Evolutionary conservation across 225 moss, liverwort and hornwort species (phyloP).

Genomic region (Antitrichia curtipendula): DNA sequence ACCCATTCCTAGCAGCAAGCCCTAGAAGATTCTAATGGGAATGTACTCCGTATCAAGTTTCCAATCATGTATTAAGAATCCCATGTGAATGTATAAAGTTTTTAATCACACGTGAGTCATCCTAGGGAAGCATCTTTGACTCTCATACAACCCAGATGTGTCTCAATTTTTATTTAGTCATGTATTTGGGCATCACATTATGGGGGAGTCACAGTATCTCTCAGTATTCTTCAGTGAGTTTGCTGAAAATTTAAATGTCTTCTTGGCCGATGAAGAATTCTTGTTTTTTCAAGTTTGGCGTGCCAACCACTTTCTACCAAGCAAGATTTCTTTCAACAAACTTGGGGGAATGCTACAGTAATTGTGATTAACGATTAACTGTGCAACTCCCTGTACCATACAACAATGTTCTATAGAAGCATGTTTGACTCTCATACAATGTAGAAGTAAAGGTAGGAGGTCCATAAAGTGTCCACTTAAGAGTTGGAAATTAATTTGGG

Average conservation of each 20-base stretch:
- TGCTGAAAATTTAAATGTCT: too few species aligned
- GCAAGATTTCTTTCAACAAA: background rate
- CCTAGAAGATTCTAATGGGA: background rate
- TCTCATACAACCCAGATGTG: background rate
- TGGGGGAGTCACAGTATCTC: background rate
- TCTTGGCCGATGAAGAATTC: background rate
- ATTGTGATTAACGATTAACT: too few species aligned
- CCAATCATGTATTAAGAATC: background rate
- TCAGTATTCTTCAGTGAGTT: background rate
- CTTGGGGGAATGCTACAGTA: background rate
- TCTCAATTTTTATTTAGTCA: background rate
- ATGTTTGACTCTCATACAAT: background rate
- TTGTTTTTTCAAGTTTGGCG: background rate
- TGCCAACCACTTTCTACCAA: background rate
- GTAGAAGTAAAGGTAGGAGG: too few species aligned
- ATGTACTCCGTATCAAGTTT: background rate
- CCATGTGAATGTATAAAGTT: background rate
- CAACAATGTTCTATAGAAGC: background rate
- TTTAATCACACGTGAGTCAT: background rate
- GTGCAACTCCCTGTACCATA: too few species aligned
- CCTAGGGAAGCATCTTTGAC: background rate
- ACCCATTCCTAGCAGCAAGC: background rate
- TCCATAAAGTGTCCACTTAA: background rate
- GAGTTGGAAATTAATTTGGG: background rate
- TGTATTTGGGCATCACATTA: background rate